Evolutionary conservation across 2,329 filamentous ascomycete genomes (phyloP), one percentile per base, ranked within the genome.

Genomic region (Pezicula radicicola): DNA sequence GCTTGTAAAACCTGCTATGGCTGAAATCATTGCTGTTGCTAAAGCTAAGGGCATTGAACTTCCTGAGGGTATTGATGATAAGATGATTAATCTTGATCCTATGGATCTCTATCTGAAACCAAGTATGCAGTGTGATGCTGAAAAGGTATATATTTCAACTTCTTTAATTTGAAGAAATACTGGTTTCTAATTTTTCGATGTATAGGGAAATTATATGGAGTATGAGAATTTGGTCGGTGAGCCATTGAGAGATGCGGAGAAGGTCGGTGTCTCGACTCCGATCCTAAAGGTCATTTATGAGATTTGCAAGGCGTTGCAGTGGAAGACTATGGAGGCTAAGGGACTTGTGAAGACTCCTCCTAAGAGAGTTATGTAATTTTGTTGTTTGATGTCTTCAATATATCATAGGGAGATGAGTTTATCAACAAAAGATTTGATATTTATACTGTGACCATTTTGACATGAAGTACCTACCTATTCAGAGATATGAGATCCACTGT

Each of bases 161-260:
- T 18, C 39, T 18, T 10, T 47, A 3, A n/a, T 5, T 7, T 2
- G 8, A 42, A 8, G 13, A 25, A 33, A 33, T 3, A 33, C 30
- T 10, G 8, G 9, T 10, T 33, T 13, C 21, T 45, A 13, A 45
- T 5, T 30, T n/a, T 15, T 37, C 49, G 15, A 27, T 25, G 6
- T 25, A 36, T 55, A 72, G 73, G 73, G 76, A 9, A 80, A 80
- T 58, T 76, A 73, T 49, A 75, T 80, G 73, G 77, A 80, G 60
- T 61, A 78, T 55, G 77, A 80, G 59, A 77, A 79, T 35, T 78
- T 80, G 44, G 56, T 80, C n/a, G 77, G 77, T 1, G 78, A 79
- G 59, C 76, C 77, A 6, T 71, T 80, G 37, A 63, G 75, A 51
- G 71, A 77, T 27, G 77, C 76, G 12, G 64, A 74, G 54, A 71